A percentile compares a stretch with the other conserved stretches of the same genome.
Conservation (phyloP, 768 basidiomycete species). For the Polyporus arcularius region DNA sequence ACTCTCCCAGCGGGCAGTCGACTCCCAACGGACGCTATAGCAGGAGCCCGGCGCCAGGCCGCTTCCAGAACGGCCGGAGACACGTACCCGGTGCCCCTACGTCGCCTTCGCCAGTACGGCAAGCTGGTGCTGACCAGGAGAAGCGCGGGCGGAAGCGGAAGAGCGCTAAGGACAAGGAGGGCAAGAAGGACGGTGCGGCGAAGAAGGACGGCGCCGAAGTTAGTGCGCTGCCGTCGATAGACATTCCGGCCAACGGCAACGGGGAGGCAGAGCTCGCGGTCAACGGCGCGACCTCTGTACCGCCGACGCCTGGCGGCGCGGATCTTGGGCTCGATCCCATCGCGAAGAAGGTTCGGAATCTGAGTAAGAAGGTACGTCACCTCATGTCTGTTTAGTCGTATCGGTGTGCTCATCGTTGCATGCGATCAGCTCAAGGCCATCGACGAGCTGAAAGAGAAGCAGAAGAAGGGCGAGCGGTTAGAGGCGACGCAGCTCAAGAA, state of each 20-base stretch:
- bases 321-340: slow-evolving; percentile 62
- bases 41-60: slow-evolving; percentile 52
- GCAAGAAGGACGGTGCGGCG: slow-evolving; percentile 35
- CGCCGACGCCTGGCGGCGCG: slow-evolving; percentile 57
- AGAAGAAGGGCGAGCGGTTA: slow-evolving; percentile 84
- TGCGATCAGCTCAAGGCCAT: slow-evolving; percentile 90
- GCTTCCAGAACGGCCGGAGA: slow-evolving; percentile 43
- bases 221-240: slow-evolving; percentile 36
- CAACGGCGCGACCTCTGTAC: slow-evolving; percentile 36
- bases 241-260: slow-evolving; percentile 34
- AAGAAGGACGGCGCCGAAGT: slow-evolving; percentile 31
- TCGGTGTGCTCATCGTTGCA: neutral
- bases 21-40: slow-evolving; percentile 66
- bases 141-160: slow-evolving; percentile 65
- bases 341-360: slow-evolving; percentile 91
- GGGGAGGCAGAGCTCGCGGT: slow-evolving; percentile 8
- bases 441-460: slow-evolving; percentile 94
- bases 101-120: slow-evolving; percentile 48
- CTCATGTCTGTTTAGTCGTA: neutral
- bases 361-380: slow-evolving; percentile 81
- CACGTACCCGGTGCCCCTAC: slow-evolving; percentile 74
- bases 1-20: slow-evolving; percentile 56
- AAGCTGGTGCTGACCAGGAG: slow-evolving; percentile 43
- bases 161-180: slow-evolving; percentile 44
- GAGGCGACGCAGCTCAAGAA: slow-evolving; percentile 97